phyloP scores from a whole-genome alignment of 805 yeast genomes.

The Lachancea lanzarotensis region DNA sequence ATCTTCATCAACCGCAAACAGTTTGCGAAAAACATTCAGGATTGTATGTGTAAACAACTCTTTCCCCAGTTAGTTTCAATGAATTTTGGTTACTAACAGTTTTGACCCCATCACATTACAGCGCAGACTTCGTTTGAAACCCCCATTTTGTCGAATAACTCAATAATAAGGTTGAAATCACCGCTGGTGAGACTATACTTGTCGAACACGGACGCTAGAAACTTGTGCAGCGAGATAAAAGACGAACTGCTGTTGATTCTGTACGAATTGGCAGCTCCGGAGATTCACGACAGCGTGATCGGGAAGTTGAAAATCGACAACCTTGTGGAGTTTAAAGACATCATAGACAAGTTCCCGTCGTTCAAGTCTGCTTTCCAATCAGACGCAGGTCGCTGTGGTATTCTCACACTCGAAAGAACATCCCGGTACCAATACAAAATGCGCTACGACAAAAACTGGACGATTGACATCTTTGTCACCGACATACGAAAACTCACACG shows the following conservation, averaged over 20 bases:
- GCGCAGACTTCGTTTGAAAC: slow-evolving; percentile 25
- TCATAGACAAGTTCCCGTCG: slow-evolving; percentile 1
- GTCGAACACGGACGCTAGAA: slow-evolving; percentile 27
- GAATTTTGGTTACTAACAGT: too few species aligned
- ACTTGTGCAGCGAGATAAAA: slow-evolving; percentile 22
- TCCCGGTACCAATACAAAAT: slow-evolving; percentile 23
- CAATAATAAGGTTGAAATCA: slow-evolving; percentile 29
- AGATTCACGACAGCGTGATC: slow-evolving; percentile 15
- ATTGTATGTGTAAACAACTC: slow-evolving; percentile 1
- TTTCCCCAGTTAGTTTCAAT: too few species aligned
- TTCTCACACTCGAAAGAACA: slow-evolving; percentile 22
- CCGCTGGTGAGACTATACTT: slow-evolving; percentile 25
- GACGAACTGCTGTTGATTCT: slow-evolving; percentile 24
- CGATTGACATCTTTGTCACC: slow-evolving; percentile 26
- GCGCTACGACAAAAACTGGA: slow-evolving; percentile 27
- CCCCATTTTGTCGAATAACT: slow-evolving; percentile 31
- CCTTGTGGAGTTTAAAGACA: slow-evolving; percentile 18
- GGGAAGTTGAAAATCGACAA: slow-evolving; percentile 25
- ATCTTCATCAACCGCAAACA: slow-evolving; percentile 28
- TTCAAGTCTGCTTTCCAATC: neutral
- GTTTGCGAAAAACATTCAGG: slow-evolving; percentile 17
- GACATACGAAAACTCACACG: slow-evolving; percentile 20
- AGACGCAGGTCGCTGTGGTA: slow-evolving; percentile 11
- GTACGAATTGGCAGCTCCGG: slow-evolving; percentile 25
- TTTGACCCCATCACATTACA: neutral